Base-by-base conservation (phyloP, 2,329 filamentous ascomycete species). In the Endoconidiophora laricicola region DNA sequence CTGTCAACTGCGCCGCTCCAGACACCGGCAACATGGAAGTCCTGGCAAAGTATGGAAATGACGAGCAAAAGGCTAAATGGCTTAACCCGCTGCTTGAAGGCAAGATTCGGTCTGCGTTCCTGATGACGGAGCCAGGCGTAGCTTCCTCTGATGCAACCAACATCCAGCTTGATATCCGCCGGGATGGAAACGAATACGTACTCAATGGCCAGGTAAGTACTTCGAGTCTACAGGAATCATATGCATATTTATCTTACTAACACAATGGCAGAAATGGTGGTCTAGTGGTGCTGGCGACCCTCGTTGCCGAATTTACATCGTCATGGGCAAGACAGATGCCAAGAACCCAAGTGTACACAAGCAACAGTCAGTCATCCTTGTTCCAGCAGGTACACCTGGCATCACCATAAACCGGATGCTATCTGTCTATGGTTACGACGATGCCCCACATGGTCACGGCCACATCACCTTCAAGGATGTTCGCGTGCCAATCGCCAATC, bases 1-100 rank as follows among this genome's bases (percentile, higher is more conserved):
- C 87, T 23, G 84, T 81, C 63, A 94, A 94, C 67, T 94, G 87
- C 66, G 75, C 87, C 36, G 87, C 87, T 3, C 87, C 88, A 2
- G 87, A 94, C 64, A 94, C 88, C 3, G 87, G 87, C 46, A 94
- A 94, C 66, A 94, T 94, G 86, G 87, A 94, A 64, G 87, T 94
- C 20, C 63, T 94, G 57, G 87, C 87, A 61, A 91, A 90, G 69
- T 94, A 94, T 62, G 87, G 86, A 56, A 88, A 79, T 58, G 84
- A 84, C 9, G 78, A 74, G 45, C 86, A 94, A 68, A 94, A 94
- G 75, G 73, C 76, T 58, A 63, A 82, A 63, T 94, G 87, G 87
- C 71, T 94, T 49, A 74, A 71, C 58, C 87, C 86, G 4, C 69
- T 94, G 58, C 74, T 94, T 65, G 78, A 86, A 5, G 87, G 87